Percentiles rank a stretch among this genome's conserved stretches.
Conservation (phyloP, 805 yeast species). For the Wilhelminamyces savonicus region DNA sequence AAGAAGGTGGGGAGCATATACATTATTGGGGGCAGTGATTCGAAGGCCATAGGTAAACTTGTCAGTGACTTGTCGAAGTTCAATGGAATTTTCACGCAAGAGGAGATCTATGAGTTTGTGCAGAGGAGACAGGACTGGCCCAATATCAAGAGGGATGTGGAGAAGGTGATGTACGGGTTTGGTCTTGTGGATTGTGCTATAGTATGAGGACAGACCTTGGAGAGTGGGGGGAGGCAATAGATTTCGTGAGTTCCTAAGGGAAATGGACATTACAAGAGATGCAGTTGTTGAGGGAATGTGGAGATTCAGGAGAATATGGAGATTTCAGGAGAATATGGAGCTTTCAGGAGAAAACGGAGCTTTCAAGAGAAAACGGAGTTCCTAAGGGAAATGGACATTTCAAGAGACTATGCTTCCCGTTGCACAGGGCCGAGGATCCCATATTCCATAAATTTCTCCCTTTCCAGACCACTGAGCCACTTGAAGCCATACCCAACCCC, state of each 20-base stretch:
- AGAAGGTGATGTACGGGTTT: conserved; percentile 91
- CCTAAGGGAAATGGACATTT: no score
- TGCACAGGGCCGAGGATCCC: no score
- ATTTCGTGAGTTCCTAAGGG: not conserved
- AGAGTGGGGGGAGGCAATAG: no score
- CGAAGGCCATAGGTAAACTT: conserved; percentile 77
- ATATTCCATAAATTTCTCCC: no score
- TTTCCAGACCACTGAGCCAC: no score
- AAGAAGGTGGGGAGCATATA: conserved; percentile 82
- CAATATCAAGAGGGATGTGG: conserved; percentile 69
- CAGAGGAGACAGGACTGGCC: conserved; percentile 87
- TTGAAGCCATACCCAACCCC: no score
- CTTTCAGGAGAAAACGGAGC: no score
- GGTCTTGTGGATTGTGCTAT: conserved; percentile 72
- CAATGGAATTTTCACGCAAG: conserved; percentile 85
- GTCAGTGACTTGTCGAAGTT: conserved; percentile 80
- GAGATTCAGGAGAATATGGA: no score
- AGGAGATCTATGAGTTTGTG: conserved; percentile 90
- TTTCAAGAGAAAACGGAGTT: no score
- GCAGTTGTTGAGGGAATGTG: conserved; percentile 1
- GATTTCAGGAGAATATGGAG: no score
- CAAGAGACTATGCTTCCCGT: no score
- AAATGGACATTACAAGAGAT: not conserved
- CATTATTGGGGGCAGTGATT: conserved; percentile 62
- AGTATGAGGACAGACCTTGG: conserved; percentile 20